These are phyloP conservation scores for Daedalea quercina DNA, from an alignment of 768 basidiomycete species.

Conservation along the genomic window DNA sequence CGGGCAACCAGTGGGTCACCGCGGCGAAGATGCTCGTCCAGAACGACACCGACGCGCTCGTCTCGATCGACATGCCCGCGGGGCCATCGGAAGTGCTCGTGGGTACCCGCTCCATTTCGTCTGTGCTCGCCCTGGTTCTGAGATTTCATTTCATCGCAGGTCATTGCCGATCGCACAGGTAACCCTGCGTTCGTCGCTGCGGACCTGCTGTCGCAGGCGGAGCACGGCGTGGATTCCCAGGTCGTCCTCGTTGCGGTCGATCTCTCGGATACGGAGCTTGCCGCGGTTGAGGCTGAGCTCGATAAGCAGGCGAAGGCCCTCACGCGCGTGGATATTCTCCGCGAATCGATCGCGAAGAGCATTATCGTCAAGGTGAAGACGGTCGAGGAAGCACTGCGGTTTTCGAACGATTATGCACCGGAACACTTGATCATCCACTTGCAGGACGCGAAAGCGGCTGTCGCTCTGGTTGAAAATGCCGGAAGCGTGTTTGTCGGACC, in stretches of 20 bases:
- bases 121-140: neutral
- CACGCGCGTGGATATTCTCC: slow-evolving; percentile 83
- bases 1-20: slow-evolving; percentile 99
- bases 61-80: slow-evolving; percentile 98
- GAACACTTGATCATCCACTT: slow-evolving; percentile 96
- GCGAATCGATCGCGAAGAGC: slow-evolving; percentile 84
- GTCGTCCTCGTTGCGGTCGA: slow-evolving; percentile 86
- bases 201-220: slow-evolving; percentile 94
- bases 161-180: slow-evolving; percentile 86
- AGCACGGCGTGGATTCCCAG: slow-evolving; percentile 97
- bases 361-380: slow-evolving; percentile 72
- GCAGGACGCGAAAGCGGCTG: slow-evolving; percentile 55
- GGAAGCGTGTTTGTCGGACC: slow-evolving; percentile 96
- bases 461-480: slow-evolving; percentile 77
- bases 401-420: slow-evolving; percentile 97
- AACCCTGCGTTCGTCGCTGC: slow-evolving; percentile 91
- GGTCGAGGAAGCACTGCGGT: slow-evolving; percentile 71
- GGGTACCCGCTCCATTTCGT: slow-evolving; percentile 25
- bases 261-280: slow-evolving; percentile 54
- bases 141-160: slow-evolving; percentile 38
- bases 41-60: slow-evolving; percentile 94
- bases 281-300: slow-evolving; percentile 77
- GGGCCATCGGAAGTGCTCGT: slow-evolving; percentile 97
- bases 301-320: slow-evolving; percentile 83
- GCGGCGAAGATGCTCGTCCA: slow-evolving; percentile 99